Evolutionary conservation across 805 yeast genomes (phyloP), one percentile per base, ranked within the genome.

Genomic region (Yarrowia phangngaensis): DNA sequence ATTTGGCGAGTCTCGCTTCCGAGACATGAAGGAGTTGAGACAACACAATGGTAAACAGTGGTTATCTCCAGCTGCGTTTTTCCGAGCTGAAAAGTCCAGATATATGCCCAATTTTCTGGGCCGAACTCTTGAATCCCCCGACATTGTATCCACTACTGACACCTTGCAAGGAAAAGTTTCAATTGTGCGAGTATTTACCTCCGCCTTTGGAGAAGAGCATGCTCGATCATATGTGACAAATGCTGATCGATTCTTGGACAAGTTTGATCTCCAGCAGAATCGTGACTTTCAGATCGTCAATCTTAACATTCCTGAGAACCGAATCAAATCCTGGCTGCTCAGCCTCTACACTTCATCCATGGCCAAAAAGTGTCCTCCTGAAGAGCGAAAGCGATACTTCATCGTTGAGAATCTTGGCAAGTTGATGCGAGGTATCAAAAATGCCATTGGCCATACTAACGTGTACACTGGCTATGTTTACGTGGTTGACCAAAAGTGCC

Each of bases 41-140:
- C 82, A 81, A 26, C 56, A 84, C 90, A 75, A 79, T 28, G 98
- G 97, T 17, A 87, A 88, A 65, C 71, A 89, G 54, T 92, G 88
- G 68, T 69, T 74, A 13, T 76, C 95, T 0, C 97, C 97, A 1
- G 70, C 75, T n/a, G 76, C 88, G 1, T 82, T 76, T 57, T 89
- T 90, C 75, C 76, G 75, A 52, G 66, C 70, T 9, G 89, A 84
- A 6, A 82, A 75, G 59, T 72, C 97, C 0, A 66, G 78, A 36
- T 92, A 78, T 62, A 86, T 92, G 67, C 95, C 97, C 8, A 88
- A 88, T 60, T 70, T 90, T 52, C 61, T 66, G 19, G 90, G 81
- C 0, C 71, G 70, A 16, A 71, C 80, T 1, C 60, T 87, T 27
- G 60, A 57, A 3, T 56, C 63, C 14, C 48, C 60, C 3, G 55